Conservation (phyloP, 345 rosid genomes). For the Erysimum cheiranthoides region DNA sequence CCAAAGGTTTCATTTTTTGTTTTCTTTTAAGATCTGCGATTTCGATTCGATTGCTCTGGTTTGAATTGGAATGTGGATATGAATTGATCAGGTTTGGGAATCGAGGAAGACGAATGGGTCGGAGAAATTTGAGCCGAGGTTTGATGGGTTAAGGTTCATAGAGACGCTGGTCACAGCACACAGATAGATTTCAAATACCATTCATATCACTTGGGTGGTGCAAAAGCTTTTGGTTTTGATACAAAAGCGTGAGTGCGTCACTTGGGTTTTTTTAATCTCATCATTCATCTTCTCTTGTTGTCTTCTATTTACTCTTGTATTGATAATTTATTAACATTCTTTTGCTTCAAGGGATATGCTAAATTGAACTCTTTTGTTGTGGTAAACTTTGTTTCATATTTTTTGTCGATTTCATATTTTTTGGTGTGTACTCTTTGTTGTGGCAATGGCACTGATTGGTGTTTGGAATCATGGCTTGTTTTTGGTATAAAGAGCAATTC, state of each 20-base stretch:
- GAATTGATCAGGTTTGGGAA: slow-evolving; percentile 46
- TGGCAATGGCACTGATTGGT: neutral
- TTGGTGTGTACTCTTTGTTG: too few species aligned
- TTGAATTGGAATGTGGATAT: neutral
- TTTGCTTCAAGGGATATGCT: slow-evolving; percentile 18
- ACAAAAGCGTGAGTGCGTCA: slow-evolving; percentile 44
- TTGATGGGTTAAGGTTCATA: slow-evolving; percentile 85
- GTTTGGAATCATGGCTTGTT: neutral
- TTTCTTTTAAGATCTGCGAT: slow-evolving; percentile 26
- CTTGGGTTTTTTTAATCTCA: slow-evolving; percentile 15
- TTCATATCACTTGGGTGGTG: slow-evolving; percentile 18
- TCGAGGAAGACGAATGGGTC: slow-evolving; percentile 31
- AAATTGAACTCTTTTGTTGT: neutral
- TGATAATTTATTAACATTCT: slow-evolving; percentile 26
- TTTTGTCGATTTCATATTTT: neutral
- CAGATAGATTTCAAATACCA: slow-evolving; percentile 50
- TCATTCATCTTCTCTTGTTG: slow-evolving; percentile 4
- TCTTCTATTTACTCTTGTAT: neutral
- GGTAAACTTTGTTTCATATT: slow-evolving; percentile 11
- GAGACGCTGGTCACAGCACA: slow-evolving; percentile 92
- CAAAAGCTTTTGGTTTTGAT: slow-evolving; percentile 35
- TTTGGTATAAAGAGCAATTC: neutral
- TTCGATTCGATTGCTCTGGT: neutral
- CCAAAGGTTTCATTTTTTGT: slow-evolving; percentile 34
- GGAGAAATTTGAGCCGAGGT: slow-evolving; percentile 75